Conservation (phyloP, 2,329 filamentous ascomycete species). For the Leptographium procerum region DNA sequence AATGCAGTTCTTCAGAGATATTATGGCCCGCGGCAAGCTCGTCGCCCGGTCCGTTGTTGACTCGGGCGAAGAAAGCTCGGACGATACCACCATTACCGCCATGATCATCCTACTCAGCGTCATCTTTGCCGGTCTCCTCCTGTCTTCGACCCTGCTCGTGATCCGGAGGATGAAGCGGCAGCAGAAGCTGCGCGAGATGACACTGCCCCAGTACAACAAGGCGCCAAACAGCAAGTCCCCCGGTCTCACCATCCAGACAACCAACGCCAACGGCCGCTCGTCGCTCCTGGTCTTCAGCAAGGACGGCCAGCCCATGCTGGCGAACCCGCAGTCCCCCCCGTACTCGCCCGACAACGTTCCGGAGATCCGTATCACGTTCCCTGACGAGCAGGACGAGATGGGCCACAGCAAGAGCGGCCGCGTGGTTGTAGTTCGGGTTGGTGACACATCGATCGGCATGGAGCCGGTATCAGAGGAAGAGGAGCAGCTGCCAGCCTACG, state of each 20-base stretch:
- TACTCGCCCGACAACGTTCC: constrained; percentile 74
- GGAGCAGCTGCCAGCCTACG: constrained; percentile 74
- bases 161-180: constrained; percentile 53
- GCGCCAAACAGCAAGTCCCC: constrained; percentile 32
- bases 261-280: constrained; percentile 37
- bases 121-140: constrained; percentile 57
- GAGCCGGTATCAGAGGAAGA: constrained; percentile 78
- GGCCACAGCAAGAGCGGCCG: constrained; percentile 75
- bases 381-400: constrained; percentile 79
- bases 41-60: constrained; percentile 37
- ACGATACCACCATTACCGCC: constrained; percentile 59
- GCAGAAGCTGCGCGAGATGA: constrained; percentile 35
- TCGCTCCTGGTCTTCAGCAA: constrained; percentile 64
- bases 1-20: constrained; percentile 27
- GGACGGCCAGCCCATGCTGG: constrained; percentile 63
- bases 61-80: constrained; percentile 16
- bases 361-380: constrained; percentile 97
- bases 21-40: constrained; percentile 30
- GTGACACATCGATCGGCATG: constrained; percentile 76
- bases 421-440: constrained; percentile 83
- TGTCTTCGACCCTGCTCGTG: constrained; percentile 58
- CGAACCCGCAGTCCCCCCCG: constrained; percentile 64
- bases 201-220: constrained; percentile 54
- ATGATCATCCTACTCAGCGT: constrained; percentile 71
- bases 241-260: constrained; percentile 47